Conservation (phyloP, 148 eudicot genomes). For the Diospyros kaki region DNA sequence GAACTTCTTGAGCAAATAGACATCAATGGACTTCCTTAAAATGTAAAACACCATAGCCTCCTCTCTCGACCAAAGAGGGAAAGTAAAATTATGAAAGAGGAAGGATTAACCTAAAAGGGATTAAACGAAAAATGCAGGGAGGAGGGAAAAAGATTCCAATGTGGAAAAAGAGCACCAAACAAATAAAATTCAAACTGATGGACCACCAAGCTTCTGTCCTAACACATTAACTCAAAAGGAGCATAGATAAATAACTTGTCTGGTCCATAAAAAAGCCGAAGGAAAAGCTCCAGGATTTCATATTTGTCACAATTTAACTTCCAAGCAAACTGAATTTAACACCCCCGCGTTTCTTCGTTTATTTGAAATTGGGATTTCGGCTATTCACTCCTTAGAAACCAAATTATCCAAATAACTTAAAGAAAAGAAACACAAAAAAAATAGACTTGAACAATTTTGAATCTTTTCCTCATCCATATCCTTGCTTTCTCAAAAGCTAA, state of each 20-base stretch:
- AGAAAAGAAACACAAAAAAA: background rate
- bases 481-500: background rate
- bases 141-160: conserved; percentile 1
- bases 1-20: too few relatives aligned
- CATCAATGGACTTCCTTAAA: too few relatives aligned
- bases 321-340: too few relatives aligned
- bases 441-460: background rate
- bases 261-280: background rate
- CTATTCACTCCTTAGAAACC: background rate
- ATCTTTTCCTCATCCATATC: background rate
- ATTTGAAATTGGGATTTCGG: too few relatives aligned
- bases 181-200: conserved; percentile 5
- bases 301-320: too few relatives aligned
- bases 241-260: background rate
- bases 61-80: too few relatives aligned
- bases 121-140: background rate
- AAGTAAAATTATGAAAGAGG: too few relatives aligned
- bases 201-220: conserved; percentile 9
- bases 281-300: background rate
- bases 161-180: background rate
- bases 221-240: conserved; percentile 4
- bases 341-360: too few relatives aligned
- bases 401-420: background rate
- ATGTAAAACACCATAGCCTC: too few relatives aligned
- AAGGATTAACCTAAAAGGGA: too few relatives aligned